Percentiles rank a stretch among this genome's conserved stretches.
Conservation (phyloP, 2,329 filamentous ascomycete genomes). For the Madurella mycetomatis region DNA sequence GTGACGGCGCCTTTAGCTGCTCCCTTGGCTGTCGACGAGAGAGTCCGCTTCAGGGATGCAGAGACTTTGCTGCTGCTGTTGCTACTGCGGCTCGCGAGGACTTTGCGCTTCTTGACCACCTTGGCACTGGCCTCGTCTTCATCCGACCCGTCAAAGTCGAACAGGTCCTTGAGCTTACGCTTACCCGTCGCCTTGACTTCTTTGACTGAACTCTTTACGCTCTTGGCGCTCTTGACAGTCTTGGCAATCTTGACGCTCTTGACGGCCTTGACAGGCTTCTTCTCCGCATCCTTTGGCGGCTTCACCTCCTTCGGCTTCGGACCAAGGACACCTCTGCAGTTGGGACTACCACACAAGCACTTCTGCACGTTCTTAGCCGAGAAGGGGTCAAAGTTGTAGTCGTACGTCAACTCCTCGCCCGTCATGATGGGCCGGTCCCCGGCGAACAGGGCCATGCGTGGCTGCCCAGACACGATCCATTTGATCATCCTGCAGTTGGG, state of each 20-base stretch:
- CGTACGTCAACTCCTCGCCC: slow-evolving; percentile 93
- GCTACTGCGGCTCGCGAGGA: slow-evolving; percentile 17
- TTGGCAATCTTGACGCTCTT: slow-evolving; percentile 41
- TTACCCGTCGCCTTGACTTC: slow-evolving; percentile 53
- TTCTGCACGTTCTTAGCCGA: slow-evolving; percentile 64
- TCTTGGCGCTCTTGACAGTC: slow-evolving; percentile 15
- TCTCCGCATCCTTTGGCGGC: background rate
- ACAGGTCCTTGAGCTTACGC: slow-evolving; percentile 52
- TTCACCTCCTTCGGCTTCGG: slow-evolving; percentile 53
- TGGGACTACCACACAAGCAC: slow-evolving; percentile 59
- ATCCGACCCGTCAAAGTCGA: slow-evolving; percentile 40
- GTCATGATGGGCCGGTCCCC: slow-evolving; percentile 87
- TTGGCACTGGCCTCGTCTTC: slow-evolving; percentile 23
- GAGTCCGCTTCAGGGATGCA: slow-evolving; percentile 32
- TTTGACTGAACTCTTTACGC: slow-evolving; percentile 40
- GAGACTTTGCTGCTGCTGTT: slow-evolving; percentile 26
- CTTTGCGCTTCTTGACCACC: slow-evolving; percentile 45
- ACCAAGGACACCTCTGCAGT: slow-evolving; percentile 61
- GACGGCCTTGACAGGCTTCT: slow-evolving; percentile 37
- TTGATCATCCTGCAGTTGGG: slow-evolving; percentile 98
- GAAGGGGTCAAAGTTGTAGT: slow-evolving; percentile 72
- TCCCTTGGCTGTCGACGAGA: slow-evolving; percentile 32
- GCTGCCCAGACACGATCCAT: slow-evolving; percentile 90
- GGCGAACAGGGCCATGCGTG: slow-evolving; percentile 94
- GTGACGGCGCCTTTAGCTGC: slow-evolving; percentile 34